Conservation (phyloP, 2,329 filamentous ascomycete genomes). For the Botryotinia globosa region DNA sequence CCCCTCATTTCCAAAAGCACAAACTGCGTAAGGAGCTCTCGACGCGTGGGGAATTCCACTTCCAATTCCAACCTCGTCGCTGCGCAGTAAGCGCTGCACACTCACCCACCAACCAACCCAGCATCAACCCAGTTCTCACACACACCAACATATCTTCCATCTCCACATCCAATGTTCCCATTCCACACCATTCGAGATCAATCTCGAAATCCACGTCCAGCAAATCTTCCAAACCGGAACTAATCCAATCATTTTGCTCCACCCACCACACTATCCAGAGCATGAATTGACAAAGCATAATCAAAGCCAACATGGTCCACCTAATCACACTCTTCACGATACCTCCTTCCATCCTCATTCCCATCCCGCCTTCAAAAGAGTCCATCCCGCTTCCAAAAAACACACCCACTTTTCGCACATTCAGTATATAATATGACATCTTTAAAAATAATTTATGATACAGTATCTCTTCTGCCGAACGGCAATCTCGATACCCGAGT, state of each 20-base stretch:
- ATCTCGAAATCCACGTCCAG: background rate
- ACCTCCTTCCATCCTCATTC: background rate
- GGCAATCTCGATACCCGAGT: conserved; percentile 7
- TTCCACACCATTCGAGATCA: conserved; percentile 7
- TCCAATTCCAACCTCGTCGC: background rate
- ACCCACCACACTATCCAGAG: conserved; percentile 16
- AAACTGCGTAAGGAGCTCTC: background rate
- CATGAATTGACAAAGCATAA: conserved; percentile 17
- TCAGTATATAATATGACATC: conserved; percentile 17
- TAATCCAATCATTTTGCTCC: conserved; percentile 5
- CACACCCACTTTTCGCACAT: conserved; percentile 14
- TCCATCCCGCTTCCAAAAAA: conserved; percentile 7
- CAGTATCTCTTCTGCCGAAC: conserved; percentile 15
- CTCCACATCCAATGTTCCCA: background rate
- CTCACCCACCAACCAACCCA: conserved; percentile 16
- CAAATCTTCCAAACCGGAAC: background rate
- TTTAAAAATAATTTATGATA: background rate
- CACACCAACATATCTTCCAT: conserved; percentile 6
- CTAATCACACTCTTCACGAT: conserved; percentile 3
- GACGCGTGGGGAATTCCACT: background rate
- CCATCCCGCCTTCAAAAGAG: background rate
- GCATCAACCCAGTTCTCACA: conserved; percentile 1
- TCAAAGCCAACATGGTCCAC: conserved; percentile 12
- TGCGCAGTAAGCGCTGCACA: background rate
- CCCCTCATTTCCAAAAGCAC: background rate